Evolutionary conservation across 306 rosid genomes (phyloP), one percentile per base, ranked within the genome.

Genomic region (Rubus idaeus): DNA sequence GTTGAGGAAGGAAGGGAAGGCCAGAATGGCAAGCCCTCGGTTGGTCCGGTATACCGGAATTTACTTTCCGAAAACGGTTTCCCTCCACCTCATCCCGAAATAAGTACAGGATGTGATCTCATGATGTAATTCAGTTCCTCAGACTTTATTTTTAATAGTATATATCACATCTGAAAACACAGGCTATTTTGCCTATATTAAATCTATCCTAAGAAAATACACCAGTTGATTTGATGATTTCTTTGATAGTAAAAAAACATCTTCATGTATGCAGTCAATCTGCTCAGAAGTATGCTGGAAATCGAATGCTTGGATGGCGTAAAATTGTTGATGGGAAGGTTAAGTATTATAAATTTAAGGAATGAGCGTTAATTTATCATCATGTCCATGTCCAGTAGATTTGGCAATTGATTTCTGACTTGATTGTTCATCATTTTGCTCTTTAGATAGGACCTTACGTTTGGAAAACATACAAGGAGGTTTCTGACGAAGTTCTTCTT

Each of bases 1-100:
- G 96, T 93, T 8, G 92, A 93, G 79, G 89, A 93, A 86, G 97
- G 96, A 83, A 90, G 77, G 76, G 85, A 88, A 86, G 96, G 96
- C 23, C 44, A 70, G 72, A 84, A 87, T 78, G 97, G 91, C 8
- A 77, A 88, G 78, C 98, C 81, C 26, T 86, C 91, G 4, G 74
- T 91, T 30, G 98, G 96, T 75, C 97, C 96, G 0, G 87, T 90
- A 55, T 90, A 87, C 86, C 90, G 97, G 7, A 91, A 84, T 68
- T 72, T 87, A 62, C 86, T 93, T 21, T 73, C 97, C 26, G 44
- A 86, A 77, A 26, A 91, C 64, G 81, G n/a, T 5, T 91, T 88
- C 76, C 96, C 97, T 79, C 89, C 92, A 5, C 55, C 37, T 10
- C 91, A 89, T 79, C 86, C 80, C 41, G 62, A 90, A 58, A 41